A percentile compares a stretch with the other conserved stretches of the same genome.
Conservation (phyloP, 176 grass and related monocot genomes). For the Tillandsia leiboldiana region DNA sequence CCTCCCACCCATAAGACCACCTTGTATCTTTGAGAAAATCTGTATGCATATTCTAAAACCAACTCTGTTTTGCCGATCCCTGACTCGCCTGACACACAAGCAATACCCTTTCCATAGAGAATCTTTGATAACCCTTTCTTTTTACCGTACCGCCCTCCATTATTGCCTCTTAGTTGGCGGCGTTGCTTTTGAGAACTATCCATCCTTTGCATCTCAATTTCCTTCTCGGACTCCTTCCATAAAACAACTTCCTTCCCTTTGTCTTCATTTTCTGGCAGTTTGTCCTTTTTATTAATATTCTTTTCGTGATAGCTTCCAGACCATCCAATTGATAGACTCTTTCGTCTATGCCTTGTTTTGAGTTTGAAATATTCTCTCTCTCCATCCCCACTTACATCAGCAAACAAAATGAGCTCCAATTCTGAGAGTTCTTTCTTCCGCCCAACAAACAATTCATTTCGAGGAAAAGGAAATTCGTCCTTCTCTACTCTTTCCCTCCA, state of each 20-base stretch:
- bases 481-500: slow-evolving; percentile 75
- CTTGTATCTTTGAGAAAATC: slow-evolving; percentile 83
- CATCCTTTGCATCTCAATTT: slow-evolving; percentile 95
- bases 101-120: slow-evolving; percentile 94
- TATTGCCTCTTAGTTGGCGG: slow-evolving; percentile 38
- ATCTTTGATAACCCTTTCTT: slow-evolving; percentile 70
- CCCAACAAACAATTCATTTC: slow-evolving; percentile 68
- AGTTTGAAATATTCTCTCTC: slow-evolving; percentile 90
- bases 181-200: slow-evolving; percentile 19
- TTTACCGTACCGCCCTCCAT: slow-evolving; percentile 28
- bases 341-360: slow-evolving; percentile 67
- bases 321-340: slow-evolving; percentile 21
- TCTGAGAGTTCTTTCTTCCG: slow-evolving; percentile 91
- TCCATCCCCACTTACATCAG: slow-evolving; percentile 76
- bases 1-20: slow-evolving; percentile 94
- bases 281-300: background rate
- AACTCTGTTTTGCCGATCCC: slow-evolving; percentile 96
- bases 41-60: slow-evolving; percentile 89
- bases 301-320: slow-evolving; percentile 38
- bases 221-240: slow-evolving; percentile 93
- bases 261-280: slow-evolving; percentile 35
- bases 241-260: slow-evolving; percentile 81
- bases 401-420: slow-evolving; percentile 90
- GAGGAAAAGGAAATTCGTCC: slow-evolving; percentile 83
- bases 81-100: slow-evolving; percentile 87